Evolutionary conservation across 106 monocot genomes (phyloP), one percentile per base, ranked within the genome.

Genomic region (Vanilla planifolia): DNA sequence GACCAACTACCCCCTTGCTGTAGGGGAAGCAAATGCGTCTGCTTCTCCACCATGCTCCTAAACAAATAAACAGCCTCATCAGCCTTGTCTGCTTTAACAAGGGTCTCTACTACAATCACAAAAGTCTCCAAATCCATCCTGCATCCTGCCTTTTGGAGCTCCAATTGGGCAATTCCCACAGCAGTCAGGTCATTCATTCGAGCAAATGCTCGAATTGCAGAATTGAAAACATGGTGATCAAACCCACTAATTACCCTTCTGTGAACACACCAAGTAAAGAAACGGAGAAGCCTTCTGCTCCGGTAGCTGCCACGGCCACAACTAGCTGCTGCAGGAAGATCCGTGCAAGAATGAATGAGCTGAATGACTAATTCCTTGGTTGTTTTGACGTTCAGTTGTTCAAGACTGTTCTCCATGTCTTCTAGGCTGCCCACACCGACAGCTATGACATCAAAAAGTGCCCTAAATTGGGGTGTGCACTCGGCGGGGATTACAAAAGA

Each of bases 31-130:
- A 15, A 7, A 16, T 42, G 45, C 48, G 59, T 52, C 39, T 47
- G 42, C 19, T 48, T 51, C 39, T 41, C 64, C 46, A 80, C 78
- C 39, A 71, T 35, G 30, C 55, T 48, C 29, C 69, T 64, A 59
- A 91, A 82, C 35, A 91, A 59, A 13, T 63, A 62, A 15, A 91
- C 61, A 24, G 71, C 85, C 42, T 80, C 71, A 17, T 75, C 74
- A 29, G 71, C 68, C 55, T 53, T 66, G 30, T 77, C 85, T 1
- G 71, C 61, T 10, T 69, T 79, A 2, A 92, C 72, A 9, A 86
- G 75, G n/a, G 65, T 27, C 27, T 86, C 74, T 8, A 34, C 43
- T 0, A 70, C 86, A 26, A 33, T 8, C 14, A 48, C 46, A 59
- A 86, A 92, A 3, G 79, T 79, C 46, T 66, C 63, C 0, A 27